Evolutionary conservation across 2,329 filamentous ascomycete species (phyloP), one percentile per base, ranked within the genome.

Genomic region (Botrytis tulipae): DNA sequence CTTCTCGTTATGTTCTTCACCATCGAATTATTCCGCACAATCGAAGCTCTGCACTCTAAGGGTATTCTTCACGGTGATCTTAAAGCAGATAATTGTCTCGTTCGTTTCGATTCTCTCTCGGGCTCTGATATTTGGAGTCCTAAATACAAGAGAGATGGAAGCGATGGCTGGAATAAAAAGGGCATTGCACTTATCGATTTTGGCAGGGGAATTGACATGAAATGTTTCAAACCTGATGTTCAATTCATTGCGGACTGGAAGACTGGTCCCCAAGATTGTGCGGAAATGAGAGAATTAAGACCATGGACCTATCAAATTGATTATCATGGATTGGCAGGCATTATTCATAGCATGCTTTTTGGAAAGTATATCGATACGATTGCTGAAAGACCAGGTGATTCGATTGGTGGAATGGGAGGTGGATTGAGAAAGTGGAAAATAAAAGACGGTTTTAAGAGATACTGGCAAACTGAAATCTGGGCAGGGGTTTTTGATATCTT

Each of bases 261-360:
- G 82, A 94, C 93, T 0, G 89, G 89, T 25, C 88, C 92, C 37
- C 91, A 94, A 70, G 96, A 99, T 83, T 99, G 96, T 82, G 92
- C 93, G 29, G 96, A 99, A 85, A 97, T 98, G 89, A 92, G 95
- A 65, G 95, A 99, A 83, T 89, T 94, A 73, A 88, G 95, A 1
- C 94, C 95, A 0, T 99, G 96, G 96, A 98, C 95, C 1, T 98
- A 94, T 85, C 96, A 99, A 82, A 93, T 98, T 77, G 96, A 99
- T 84, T 97, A 98, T 79, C 93, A 97, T 82, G 96, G 96, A 20
- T 87, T 98, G 0, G 96, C 96, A 0, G 94, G 94, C 7, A 93
- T 93, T 37, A 86, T 98, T 7, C 94, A 99, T 83, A 92, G 90
- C 61, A 88, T 99, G 78, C 88, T 99, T 5, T 99, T 98, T 81